Base-by-base conservation (phyloP, 2,329 filamentous ascomycete genomes). In the Aureobasidium zeae region DNA sequence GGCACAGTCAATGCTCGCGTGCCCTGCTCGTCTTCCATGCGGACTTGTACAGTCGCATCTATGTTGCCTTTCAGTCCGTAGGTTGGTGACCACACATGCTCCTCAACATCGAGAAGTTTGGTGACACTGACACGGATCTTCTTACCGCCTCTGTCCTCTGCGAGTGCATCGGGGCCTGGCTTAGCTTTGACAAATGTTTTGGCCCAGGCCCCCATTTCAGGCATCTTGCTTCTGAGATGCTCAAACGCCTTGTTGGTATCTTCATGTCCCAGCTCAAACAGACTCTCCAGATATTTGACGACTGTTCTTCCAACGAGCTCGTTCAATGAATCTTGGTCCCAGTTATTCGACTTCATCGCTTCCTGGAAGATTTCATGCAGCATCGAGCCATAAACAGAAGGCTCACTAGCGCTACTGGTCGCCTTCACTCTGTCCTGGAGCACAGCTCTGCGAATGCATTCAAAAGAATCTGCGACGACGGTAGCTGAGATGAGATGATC, bases 11-110 rank as follows among this genome's bases (percentile, higher is more conserved):
- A 68, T 12, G 53, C 84, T 48, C 77, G 77, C 34, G 69, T 64
- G 21, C 75, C 71, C n/a, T 73, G 67, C 19, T 78, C 76, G 45
- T 94, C 83, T 44, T 76, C 70, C 70, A 95, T 83, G 0, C 76
- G 77, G 12, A 91, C 83, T 65, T 98, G 86, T 1, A 98, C 84
- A 0, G 91, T 96, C 20, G 91, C 91, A 64, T 98, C 91, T 48
- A 98, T 91, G 54, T 96, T 98, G 21, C 91, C 91, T 62, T 98
- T 98, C 12, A 98, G 70, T 0, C 91, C 91, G 59, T 94, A 98
- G 77, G 87, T 89, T 0, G 91, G 91, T 5, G 89, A 96, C 91
- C 91, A 98, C 20, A 98, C 80, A 58, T 96, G 91, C 62, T 98
- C 91, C 60, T 98, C 91, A 8, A 98, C 85, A 58, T 96, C 91